Evolutionary conservation across 108 stramenopile species (phyloP).

Genomic region (Cyclotella kingstonii): DNA sequence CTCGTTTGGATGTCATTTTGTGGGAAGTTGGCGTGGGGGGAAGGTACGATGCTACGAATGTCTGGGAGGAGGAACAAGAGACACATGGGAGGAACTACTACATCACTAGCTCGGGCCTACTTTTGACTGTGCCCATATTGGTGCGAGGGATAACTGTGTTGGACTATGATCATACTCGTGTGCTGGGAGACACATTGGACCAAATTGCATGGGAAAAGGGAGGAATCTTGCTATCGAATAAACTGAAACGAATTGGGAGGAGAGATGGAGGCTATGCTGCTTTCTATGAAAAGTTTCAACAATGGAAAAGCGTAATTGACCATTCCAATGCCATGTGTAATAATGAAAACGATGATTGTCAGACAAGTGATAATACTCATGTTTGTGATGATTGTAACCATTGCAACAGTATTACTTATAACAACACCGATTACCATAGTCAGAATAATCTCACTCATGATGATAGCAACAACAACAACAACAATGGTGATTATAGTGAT

Average conservation of each 20-base stretch:
- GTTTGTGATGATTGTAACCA: too few relatives aligned
- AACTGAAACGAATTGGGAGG: constrained; percentile 20
- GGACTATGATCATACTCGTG: constrained; percentile 86
- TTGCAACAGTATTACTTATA: too few relatives aligned
- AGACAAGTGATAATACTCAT: too few relatives aligned
- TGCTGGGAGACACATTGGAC: constrained; percentile 83
- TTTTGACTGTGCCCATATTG: too few relatives aligned
- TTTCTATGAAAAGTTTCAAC: constrained; percentile 4
- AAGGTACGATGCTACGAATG: constrained; percentile 93
- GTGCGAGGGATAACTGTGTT: constrained; percentile 68
- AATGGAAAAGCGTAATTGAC: too few relatives aligned
- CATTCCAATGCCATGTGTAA: too few relatives aligned
- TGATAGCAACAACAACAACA: constrained; percentile 34
- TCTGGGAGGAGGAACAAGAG: constrained; percentile 50
- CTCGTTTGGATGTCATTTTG: constrained; percentile 67
- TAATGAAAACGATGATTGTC: too few relatives aligned
- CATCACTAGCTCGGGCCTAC: neutral
- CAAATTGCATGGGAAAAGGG: constrained; percentile 96
- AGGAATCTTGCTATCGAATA: constrained; percentile 76
- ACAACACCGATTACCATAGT: too few relatives aligned
- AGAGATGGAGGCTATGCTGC: constrained; percentile 35
- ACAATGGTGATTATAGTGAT: constrained; percentile 18
- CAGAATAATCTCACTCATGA: neutral
- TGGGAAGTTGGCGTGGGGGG: constrained; percentile 96
- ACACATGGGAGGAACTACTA: constrained; percentile 7